Evolutionary conservation across 2,329 filamentous ascomycete species (phyloP).

Genomic region (Bipolaris zeicola): DNA sequence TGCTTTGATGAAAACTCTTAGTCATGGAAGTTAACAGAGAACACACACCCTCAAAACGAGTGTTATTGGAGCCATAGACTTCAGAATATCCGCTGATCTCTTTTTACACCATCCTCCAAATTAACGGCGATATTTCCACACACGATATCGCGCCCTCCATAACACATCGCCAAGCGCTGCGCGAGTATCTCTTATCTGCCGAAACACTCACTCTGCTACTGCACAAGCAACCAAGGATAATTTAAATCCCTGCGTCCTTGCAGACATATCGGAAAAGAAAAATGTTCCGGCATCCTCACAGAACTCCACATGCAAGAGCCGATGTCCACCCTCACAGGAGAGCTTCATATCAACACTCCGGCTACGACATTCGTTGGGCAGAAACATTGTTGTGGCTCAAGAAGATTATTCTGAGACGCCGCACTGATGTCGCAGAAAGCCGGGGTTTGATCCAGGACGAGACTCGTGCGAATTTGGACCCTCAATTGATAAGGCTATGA

Average conservation of each 20-base stretch:
- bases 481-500: no score
- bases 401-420: no score
- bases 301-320: no score
- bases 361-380: no score
- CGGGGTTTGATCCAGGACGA: no score
- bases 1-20: conserved; percentile 1
- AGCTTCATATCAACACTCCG: no score
- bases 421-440: no score
- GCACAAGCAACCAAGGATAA: neutral
- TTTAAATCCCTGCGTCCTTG: neutral
- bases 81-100: neutral
- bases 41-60: neutral
- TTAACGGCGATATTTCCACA: neutral
- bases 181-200: neutral
- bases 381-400: no score
- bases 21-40: neutral
- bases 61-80: neutral
- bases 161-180: neutral
- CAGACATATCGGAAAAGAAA: conserved; percentile 1
- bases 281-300: no score
- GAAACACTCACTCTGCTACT: neutral
- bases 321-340: no score
- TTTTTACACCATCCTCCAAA: neutral
- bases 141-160: neutral
- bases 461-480: no score